These are phyloP conservation scores for Verticillium albo-atrum DNA, from an alignment of 2,329 filamentous ascomycete species.

Conservation along the genomic window DNA sequence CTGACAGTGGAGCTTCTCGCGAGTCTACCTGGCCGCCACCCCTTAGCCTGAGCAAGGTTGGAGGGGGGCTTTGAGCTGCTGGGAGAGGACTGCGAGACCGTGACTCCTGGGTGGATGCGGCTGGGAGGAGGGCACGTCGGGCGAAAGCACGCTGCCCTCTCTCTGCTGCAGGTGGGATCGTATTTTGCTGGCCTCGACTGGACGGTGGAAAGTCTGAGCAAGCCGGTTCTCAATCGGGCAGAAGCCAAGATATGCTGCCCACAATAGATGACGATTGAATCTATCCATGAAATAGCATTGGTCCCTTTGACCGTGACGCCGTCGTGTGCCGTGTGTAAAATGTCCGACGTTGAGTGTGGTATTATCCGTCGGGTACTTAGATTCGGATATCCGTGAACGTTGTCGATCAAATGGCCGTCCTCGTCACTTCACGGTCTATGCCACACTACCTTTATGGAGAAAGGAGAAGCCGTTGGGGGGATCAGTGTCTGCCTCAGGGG, in stretches of 20 bases:
- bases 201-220: slow-evolving; percentile 23
- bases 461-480: too few species aligned
- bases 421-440: too few species aligned
- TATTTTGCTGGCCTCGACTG: slow-evolving; percentile 17
- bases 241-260: slow-evolving; percentile 13
- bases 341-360: not conserved
- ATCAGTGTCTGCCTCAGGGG: too few species aligned
- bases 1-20: not conserved
- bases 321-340: not conserved
- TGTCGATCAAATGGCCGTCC: not conserved
- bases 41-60: not conserved
- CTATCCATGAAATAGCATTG: slow-evolving; percentile 30
- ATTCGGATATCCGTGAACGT: not conserved
- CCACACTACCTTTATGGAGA: too few species aligned
- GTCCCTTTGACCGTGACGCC: too few species aligned
- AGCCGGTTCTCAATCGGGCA: slow-evolving; percentile 21
- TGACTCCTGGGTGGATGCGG: slow-evolving; percentile 7
- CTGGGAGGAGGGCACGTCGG: not conserved
- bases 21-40: not conserved
- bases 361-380: not conserved
- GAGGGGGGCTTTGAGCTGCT: slow-evolving; percentile 3
- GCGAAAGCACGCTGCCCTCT: not conserved
- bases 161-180: slow-evolving; percentile 5
- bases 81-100: slow-evolving; percentile 4
- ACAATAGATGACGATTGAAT: slow-evolving; percentile 49